These are phyloP conservation scores for Gremmenia infestans DNA, from an alignment of 2,329 filamentous ascomycete species.

Conservation along the genomic window DNA sequence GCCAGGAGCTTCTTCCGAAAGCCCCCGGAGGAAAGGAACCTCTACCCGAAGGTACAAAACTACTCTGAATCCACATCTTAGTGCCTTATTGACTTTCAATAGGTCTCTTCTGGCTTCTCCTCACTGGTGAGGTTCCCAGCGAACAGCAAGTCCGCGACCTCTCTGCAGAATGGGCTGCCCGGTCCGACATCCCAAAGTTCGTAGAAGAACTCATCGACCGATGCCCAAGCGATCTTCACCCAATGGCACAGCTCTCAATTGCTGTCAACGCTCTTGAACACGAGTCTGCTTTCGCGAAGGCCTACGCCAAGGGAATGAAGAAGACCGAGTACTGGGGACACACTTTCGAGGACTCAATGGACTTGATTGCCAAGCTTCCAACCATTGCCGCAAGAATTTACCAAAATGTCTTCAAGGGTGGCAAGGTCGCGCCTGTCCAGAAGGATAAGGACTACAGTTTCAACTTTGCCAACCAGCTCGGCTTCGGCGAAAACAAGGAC, in stretches of 20 bases:
- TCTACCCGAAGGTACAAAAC: conserved; percentile 75
- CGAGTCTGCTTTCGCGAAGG: conserved; percentile 95
- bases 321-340: conserved; percentile 99
- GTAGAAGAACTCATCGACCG: conserved; percentile 99
- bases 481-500: conserved; percentile 90
- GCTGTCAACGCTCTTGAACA: conserved; percentile 98
- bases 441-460: conserved; percentile 99
- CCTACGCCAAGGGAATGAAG: conserved; percentile 97
- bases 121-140: conserved; percentile 94
- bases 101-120: conserved; percentile 98
- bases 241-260: conserved; percentile 99
- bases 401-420: conserved; percentile 99
- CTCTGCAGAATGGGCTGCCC: conserved; percentile 97
- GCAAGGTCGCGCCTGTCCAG: conserved; percentile 92
- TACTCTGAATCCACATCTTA: not conserved
- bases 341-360: conserved; percentile 99
- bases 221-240: conserved; percentile 97
- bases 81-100: conserved; percentile 2
- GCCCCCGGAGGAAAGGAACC: conserved; percentile 95
- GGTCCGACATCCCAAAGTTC: conserved; percentile 95
- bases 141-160: conserved; percentile 98
- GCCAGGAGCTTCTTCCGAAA: conserved; percentile 95
- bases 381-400: conserved; percentile 98
- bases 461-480: conserved; percentile 99
- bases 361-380: conserved; percentile 98